Evolutionary conservation across 2,329 filamentous ascomycete species (phyloP), one percentile per base, ranked within the genome.

Genomic region (Penicillium sp.): DNA sequence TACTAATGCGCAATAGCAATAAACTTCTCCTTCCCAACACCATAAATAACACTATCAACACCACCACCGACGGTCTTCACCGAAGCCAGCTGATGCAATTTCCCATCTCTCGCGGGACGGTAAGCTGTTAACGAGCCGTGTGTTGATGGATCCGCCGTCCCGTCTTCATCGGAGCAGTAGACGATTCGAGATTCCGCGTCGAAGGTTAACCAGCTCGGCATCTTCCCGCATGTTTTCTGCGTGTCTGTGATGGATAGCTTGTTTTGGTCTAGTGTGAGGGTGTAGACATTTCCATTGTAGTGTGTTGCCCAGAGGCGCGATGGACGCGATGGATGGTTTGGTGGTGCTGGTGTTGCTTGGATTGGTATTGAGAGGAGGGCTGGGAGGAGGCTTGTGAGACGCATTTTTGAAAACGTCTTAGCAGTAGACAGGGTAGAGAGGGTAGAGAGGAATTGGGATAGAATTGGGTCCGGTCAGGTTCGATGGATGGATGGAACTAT

Each of bases 1-100:
- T 61, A 73, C 70, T 73, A 73, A 53, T 74, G 68, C 42, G 71
- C 71, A 56, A 74, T 63, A 13, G 68, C 70, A 33, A 72, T 46
- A 40, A 61, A 72, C 42, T 68, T 62, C 9, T 48, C 42, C 2
- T 55, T 34, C 1, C 48, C 62, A 7, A 49, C 62, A 18, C 58
- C 56, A 42, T 69, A 74, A 13, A 73, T 59, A 7, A 68, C 63
- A 56, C 66, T 72, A 42, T 66, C 52, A 8, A 74, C 71, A 1
- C 68, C 69, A 7, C 68, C 65, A 0, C 64, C 64, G 12, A 69
- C 52, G 0, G 68, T 63, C 2, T 55, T 29, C 4, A 52, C 52
- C 20, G 55, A 61, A 7, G 61, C 61, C 7, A 61, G 20, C 33
- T 68, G 54, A 0, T 46, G 56, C 40, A 70, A 46, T 7, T 44